A percentile compares a stretch with the other conserved stretches of the same genome.
phyloP scores from a whole-genome alignment of 2,329 filamentous ascomycete species.

The Fusarium sp. region DNA sequence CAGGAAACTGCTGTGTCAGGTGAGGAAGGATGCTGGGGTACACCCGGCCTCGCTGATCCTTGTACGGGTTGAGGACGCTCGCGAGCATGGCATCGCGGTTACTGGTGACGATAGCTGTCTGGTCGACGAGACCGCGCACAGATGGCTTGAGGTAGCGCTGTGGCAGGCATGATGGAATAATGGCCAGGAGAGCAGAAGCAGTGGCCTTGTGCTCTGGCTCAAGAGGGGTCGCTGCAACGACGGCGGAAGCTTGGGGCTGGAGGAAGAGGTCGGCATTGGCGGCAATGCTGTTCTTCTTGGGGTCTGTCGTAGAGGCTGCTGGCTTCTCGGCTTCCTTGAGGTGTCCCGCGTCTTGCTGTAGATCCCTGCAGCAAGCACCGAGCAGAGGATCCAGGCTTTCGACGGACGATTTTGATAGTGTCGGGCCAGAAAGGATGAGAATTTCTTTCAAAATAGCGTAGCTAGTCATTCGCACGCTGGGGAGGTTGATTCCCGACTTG shows the following conservation, averaged over 20 bases:
- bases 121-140: slow-evolving; percentile 80
- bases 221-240: slow-evolving; percentile 51
- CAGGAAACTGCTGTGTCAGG: slow-evolving; percentile 73
- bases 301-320: slow-evolving; percentile 44
- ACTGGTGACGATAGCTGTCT: slow-evolving; percentile 79
- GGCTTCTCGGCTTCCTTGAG: slow-evolving; percentile 55
- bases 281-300: slow-evolving; percentile 56
- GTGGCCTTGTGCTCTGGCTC: slow-evolving; percentile 63
- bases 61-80: slow-evolving; percentile 83
- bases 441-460: slow-evolving; percentile 72
- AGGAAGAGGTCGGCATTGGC: slow-evolving; percentile 82
- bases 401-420: slow-evolving; percentile 74
- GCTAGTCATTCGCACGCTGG: slow-evolving; percentile 67
- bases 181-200: slow-evolving; percentile 71
- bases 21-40: slow-evolving; percentile 85
- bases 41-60: slow-evolving; percentile 71
- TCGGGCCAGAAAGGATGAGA: slow-evolving; percentile 71
- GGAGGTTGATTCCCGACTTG: slow-evolving; percentile 64
- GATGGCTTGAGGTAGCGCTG: slow-evolving; percentile 76
- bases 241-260: slow-evolving; percentile 49
- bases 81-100: slow-evolving; percentile 81
- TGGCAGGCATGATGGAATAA: slow-evolving; percentile 72
- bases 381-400: slow-evolving; percentile 72
- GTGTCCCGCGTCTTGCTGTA: slow-evolving; percentile 68
- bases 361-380: slow-evolving; percentile 78